Base-by-base conservation (phyloP, 176 grass and related monocot genomes). In the Puccinellia tenuiflora region DNA sequence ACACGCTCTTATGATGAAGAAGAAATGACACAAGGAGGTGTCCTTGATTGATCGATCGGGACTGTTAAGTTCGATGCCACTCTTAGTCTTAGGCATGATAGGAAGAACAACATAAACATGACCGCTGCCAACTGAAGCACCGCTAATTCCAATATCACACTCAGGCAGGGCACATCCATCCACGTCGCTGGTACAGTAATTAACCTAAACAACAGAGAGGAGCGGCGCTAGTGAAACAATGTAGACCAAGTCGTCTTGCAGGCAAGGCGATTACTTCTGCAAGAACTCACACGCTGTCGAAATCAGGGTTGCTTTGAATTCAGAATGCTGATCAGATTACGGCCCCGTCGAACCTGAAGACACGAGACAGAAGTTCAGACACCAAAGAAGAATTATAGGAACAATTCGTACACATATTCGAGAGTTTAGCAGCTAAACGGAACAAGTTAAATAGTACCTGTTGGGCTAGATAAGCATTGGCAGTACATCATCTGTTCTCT, bases 1-100 rank as follows among this genome's bases (percentile, higher is more conserved):
- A 54, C 20, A 0, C n/a, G 7, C 1, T n/a, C 7, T 3, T n/a
- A 20, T n/a, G n/a, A n/a, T n/a, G 0, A 0, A 54, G 20, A 54
- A 22, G 7, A 55, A n/a, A 10, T 9, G 21, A 55, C 21, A 55
- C 52, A 22, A 9, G 3, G 7, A 9, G 3, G 7, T 22, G 0
- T 22, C 22, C 52, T 22, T 55, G 21, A 55, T 1, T 9, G 20
- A 54, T n/a, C 4, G 20, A 54, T n/a, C 4, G 8, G 21, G n/a
- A 56, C 3, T 9, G n/a, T 56, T 56, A 56, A 56, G 53, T 56
- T 24, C n/a, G 24, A 2, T 4, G 53, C 12, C 53, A 24, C n/a
- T 56, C 53, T 56, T 1, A 5, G 15, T 39, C 38, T 7, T 39
- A 1, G 16, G 8, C 2, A 55, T 10, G 52, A 55, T 55, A 10